Conservation (phyloP, 345 rosid genomes). For the Populus nigra region DNA sequence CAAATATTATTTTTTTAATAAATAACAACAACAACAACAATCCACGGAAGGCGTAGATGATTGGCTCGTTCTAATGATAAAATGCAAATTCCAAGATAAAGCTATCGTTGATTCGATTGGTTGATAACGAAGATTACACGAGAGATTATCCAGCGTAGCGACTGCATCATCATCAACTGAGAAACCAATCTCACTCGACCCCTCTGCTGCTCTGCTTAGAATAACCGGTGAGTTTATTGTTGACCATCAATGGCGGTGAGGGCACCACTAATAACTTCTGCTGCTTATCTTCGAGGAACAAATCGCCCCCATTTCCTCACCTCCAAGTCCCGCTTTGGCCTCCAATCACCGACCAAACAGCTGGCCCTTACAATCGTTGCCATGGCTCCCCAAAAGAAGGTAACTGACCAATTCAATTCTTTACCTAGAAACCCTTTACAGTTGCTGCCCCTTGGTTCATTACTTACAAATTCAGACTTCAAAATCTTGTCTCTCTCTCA, state of each 20-base stretch:
- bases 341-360: constrained; percentile 28
- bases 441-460: not conserved
- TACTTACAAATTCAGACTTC: not conserved
- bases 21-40: no score
- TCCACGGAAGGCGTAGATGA: no score
- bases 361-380: constrained; percentile 49
- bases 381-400: constrained; percentile 88
- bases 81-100: constrained; percentile 11
- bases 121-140: not conserved
- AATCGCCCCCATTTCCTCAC: constrained; percentile 29
- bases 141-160: constrained; percentile 27
- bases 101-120: constrained; percentile 27
- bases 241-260: constrained; percentile 51
- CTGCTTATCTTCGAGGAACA: constrained; percentile 36
- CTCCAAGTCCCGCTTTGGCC: constrained; percentile 26
- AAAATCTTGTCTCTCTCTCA: not conserved
- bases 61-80: no score
- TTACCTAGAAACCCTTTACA: not conserved
- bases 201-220: not conserved
- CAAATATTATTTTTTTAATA: no score
- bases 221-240: not conserved
- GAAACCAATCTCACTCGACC: not conserved
- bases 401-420: constrained; percentile 10
- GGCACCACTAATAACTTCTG: constrained; percentile 40
- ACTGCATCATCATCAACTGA: constrained; percentile 2